Base-by-base conservation (phyloP, 2,329 filamentous ascomycete genomes). In the Teratosphaeria epicoccoides region DNA sequence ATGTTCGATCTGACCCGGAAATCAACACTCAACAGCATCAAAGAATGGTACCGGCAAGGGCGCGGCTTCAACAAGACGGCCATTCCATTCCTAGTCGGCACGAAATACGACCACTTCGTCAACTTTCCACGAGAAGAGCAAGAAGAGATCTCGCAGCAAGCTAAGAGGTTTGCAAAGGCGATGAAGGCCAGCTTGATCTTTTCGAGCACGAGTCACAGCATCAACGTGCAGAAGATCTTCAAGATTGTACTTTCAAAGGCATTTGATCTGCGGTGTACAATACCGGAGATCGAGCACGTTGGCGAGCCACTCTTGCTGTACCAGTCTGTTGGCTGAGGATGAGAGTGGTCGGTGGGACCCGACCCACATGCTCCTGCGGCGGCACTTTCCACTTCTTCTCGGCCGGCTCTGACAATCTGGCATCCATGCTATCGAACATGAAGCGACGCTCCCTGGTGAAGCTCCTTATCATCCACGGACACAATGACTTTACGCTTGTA, bases 161-260 rank as follows among this genome's bases (percentile, higher is more conserved):
- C 91, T 48, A 87, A 91, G 61, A 84, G 93, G 54, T 98, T 97
- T 69, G 93, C 93, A 57, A 95, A 95, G 70, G 93, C 93, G 10
- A 98, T 98, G 93, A 88, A 94, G 63, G 93, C 93, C 54, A 89
- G 88, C 63, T 78, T 98, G 64, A 97, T 98, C 65, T 98, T 98
- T 72, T 95, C 89, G 73, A 97, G 91, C 71, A 98, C 93, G 50
- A 96, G 90, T 69, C 93, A 98, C 73, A 96, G 90, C 71, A 98
- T 98, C 77, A 98, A 98, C 64, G 93, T 98, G 57, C 93, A 98
- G 73, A 98, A 97, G 91, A 98, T 98, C 66, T 98, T 98, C 81
- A 98, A 98, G 72, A 98, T 98, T 63, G 93, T 98, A 52, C 80
- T 98, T 23, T 95, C 91, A 58, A 98, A 98, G 73, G 93, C 93